These are phyloP conservation scores for Neurospora discreta DNA, from an alignment of 495 filamentous ascomycete species.

Conservation along the genomic window DNA sequence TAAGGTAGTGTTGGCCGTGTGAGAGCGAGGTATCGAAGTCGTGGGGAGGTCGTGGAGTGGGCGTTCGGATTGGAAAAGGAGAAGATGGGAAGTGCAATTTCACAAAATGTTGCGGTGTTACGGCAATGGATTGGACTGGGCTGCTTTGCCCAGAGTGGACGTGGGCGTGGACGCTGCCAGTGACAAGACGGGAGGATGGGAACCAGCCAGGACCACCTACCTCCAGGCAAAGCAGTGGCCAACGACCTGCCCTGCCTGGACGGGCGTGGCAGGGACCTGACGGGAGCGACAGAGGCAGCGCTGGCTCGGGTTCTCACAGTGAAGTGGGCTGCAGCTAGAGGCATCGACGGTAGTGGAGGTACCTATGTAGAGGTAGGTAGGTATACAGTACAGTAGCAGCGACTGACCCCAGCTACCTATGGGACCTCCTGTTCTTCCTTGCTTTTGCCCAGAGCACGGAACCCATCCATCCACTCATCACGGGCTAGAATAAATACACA, in stretches of 20 bases:
- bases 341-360: too few relatives aligned
- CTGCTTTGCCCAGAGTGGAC: background rate
- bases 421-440: background rate
- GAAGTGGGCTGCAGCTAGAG: background rate
- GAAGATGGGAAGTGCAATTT: slow-evolving; percentile 30
- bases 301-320: background rate
- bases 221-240: background rate
- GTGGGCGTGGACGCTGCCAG: background rate
- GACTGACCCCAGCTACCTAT: background rate
- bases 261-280: background rate
- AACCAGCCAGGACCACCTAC: background rate
- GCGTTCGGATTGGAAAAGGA: slow-evolving; percentile 20
- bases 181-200: background rate
- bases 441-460: background rate
- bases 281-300: background rate
- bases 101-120: slow-evolving; percentile 27
- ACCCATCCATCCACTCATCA: background rate
- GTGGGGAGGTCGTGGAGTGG: background rate
- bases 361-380: background rate
- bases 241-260: background rate
- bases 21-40: slow-evolving; percentile 12
- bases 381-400: background rate
- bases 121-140: slow-evolving; percentile 12
- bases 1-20: slow-evolving; percentile 8
- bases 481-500: background rate